Conservation (phyloP, 305 asterid genomes). For the Vinca major region DNA sequence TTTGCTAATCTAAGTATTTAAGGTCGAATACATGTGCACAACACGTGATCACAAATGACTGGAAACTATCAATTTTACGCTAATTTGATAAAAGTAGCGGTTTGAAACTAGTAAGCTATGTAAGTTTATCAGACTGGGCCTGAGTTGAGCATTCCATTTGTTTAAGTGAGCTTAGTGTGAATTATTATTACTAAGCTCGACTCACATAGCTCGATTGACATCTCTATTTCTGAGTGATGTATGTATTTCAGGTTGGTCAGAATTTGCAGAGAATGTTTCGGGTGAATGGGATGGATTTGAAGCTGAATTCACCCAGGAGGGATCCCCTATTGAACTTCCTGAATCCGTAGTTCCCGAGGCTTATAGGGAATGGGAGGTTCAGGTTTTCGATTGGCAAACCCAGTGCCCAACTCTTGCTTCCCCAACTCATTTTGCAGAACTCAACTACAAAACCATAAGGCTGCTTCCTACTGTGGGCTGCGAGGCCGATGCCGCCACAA, state of each 20-base stretch:
- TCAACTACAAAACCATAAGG: constrained; percentile 47
- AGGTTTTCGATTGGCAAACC: constrained; percentile 88
- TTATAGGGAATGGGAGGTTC: constrained; percentile 83
- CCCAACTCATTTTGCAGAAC: constrained; percentile 16
- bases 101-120: too few relatives aligned
- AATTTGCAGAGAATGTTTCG: constrained; percentile 53
- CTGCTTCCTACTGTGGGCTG: constrained; percentile 96
- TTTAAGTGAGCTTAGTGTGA: too few relatives aligned
- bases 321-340: constrained; percentile 60
- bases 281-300: constrained; percentile 98
- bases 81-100: too few relatives aligned
- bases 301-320: constrained; percentile 64
- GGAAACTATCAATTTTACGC: too few relatives aligned
- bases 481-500: constrained; percentile 92
- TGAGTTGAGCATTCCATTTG: too few relatives aligned
- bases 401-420: constrained; percentile 85
- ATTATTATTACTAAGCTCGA: too few relatives aligned
- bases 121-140: too few relatives aligned
- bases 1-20: too few relatives aligned
- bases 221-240: too few relatives aligned
- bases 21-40: too few relatives aligned
- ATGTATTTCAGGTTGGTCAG: constrained; percentile 39
- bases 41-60: too few relatives aligned
- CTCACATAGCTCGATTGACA: too few relatives aligned
- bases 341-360: constrained; percentile 83